Base-by-base conservation (phyloP, 1,284 basidiomycete genomes). In the Inonotus hispidus region DNA sequence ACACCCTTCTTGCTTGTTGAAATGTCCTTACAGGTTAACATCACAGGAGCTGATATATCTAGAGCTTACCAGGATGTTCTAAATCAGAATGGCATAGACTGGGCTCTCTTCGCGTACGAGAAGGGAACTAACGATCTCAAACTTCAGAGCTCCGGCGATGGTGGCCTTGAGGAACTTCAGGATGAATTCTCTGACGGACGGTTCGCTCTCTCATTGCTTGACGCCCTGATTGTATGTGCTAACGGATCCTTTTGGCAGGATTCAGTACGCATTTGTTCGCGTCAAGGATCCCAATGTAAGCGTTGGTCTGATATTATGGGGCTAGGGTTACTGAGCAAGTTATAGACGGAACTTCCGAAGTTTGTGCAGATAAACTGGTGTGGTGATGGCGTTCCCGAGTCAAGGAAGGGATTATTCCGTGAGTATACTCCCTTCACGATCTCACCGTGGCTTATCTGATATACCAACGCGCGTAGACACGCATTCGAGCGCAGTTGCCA, bases 141-240 rank as follows among this genome's bases (percentile, higher is more conserved):
- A 69, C 90, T 97, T 10, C 92, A 95, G 72, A 81, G 82, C 0
- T 90, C 87, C 1, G 93, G 94, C n/a, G 78, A 79, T 65, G 90
- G 87, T 25, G 93, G 94, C 0, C 80, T 99, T 11, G 93, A 96
- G 65, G 95, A 96, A 70, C 78, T 98, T 19, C 84, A 91, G 69
- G 95, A 98, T 65, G 95, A 97, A 74, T 98, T 98, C 74, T 91
- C 88, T 47, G 95, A 98, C 72, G 95, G 94, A 64, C 82, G 89
- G 92, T 91, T 64, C 56, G 83, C 72, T 7, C 62, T 3, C 56
- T 55, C 52, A 13, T 21, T 21, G 35, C 16, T 21, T 21, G 35
- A 49, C 58, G 59, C 35, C 16, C 41, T 27, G 39, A 25, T 38
- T 59, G 19, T 32, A 45, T 52, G 45, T 2, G 16, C 41, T 43